Percentiles rank a stretch among this genome's conserved stretches.
Evolutionary conservation across 345 rosid genomes (phyloP).

Genomic region (Populus alba): DNA sequence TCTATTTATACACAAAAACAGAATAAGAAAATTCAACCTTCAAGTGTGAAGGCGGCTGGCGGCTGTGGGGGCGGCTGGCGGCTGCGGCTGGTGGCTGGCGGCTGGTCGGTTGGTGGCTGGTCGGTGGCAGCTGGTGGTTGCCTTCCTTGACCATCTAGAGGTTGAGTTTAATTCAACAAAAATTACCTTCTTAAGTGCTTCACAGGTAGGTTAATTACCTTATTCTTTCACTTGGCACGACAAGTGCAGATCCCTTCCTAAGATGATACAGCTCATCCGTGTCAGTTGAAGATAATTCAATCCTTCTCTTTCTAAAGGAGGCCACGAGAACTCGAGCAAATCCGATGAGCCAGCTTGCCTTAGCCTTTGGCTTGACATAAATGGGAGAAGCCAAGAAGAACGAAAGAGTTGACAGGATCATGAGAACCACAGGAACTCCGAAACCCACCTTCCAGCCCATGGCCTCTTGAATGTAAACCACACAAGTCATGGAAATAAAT

Average conservation of each 20-base stretch:
- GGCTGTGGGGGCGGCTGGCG: too few species aligned
- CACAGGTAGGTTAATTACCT: conserved; percentile 24
- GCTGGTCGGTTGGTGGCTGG: too few species aligned
- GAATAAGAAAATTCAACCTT: too few species aligned
- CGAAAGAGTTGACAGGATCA: conserved; percentile 36
- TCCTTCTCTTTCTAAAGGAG: conserved; percentile 28
- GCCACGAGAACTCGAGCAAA: conserved; percentile 41
- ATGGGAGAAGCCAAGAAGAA: conserved; percentile 42
- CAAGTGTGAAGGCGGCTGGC: too few species aligned
- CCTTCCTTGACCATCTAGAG: too few species aligned
- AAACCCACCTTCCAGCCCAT: conserved; percentile 55
- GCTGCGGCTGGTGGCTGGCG: too few species aligned
- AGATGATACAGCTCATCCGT: conserved; percentile 10
- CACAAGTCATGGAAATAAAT: conserved; percentile 33
- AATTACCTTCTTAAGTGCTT: too few species aligned
- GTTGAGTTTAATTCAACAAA: too few species aligned
- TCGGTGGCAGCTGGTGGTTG: too few species aligned
- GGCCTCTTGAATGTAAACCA: conserved; percentile 45
- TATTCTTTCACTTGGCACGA: conserved; percentile 33
- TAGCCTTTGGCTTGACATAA: conserved; percentile 37
- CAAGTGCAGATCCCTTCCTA: conserved; percentile 21
- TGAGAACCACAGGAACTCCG: conserved; percentile 37
- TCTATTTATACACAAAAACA: too few species aligned
- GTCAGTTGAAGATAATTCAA: conserved; percentile 16
- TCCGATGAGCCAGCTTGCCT: conserved; percentile 36